These are phyloP conservation scores for Phyllosticta citrichinensis DNA, from an alignment of 2,329 filamentous ascomycete species.

Conservation along the genomic window DNA sequence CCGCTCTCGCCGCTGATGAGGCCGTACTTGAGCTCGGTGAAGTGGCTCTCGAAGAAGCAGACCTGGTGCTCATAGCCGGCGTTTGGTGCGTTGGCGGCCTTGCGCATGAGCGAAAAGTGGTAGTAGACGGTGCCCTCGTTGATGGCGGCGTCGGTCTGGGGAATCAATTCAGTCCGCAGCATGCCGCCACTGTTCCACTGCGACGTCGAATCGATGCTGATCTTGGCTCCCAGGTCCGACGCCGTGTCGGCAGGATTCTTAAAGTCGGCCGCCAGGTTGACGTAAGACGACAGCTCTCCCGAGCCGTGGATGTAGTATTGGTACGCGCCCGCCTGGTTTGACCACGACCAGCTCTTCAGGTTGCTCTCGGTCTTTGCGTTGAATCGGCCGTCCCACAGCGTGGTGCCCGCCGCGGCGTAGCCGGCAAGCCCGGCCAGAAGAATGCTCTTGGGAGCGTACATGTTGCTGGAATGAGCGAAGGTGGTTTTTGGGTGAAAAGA, in stretches of 20 bases:
- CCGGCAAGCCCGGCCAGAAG: constrained; percentile 2
- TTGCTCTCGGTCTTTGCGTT: constrained; percentile 45
- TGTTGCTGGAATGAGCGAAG: neutral
- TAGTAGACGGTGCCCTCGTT: constrained; percentile 58
- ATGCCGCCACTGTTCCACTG: constrained; percentile 66
- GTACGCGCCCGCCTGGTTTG: constrained; percentile 59
- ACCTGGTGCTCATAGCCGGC: constrained; percentile 58
- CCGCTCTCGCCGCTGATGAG: constrained; percentile 44
- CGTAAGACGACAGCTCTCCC: constrained; percentile 46
- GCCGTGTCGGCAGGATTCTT: constrained; percentile 56
- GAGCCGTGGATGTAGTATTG: constrained; percentile 69
- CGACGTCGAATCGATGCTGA: constrained; percentile 54
- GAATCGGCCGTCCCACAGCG: constrained; percentile 56
- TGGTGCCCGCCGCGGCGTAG: constrained; percentile 2
- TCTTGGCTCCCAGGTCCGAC: constrained; percentile 57
- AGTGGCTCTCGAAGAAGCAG: constrained; percentile 51
- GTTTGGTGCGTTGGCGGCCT: constrained; percentile 49
- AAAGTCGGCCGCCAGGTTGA: constrained; percentile 49
- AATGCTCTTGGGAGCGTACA: neutral
- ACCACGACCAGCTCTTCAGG: constrained; percentile 52
- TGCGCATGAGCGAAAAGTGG: constrained; percentile 59
- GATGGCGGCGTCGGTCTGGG: constrained; percentile 56
- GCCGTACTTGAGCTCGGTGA: constrained; percentile 65
- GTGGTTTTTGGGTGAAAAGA: constrained; percentile 1
- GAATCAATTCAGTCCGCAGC: constrained; percentile 65